Conservation (phyloP, 306 rosid genomes). For the Bauhinia variegata region DNA sequence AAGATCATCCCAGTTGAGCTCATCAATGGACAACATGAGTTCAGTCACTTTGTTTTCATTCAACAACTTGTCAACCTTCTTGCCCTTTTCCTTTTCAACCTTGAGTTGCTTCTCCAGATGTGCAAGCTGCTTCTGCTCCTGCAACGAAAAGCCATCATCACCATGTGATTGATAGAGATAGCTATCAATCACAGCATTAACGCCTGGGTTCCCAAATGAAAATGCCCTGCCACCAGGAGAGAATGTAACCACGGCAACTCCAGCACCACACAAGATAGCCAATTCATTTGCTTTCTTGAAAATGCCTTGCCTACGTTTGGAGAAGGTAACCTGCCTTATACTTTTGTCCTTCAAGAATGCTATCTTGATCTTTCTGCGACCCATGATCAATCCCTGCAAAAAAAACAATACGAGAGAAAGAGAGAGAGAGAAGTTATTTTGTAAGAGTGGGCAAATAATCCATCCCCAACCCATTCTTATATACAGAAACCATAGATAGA, state of each 20-base stretch:
- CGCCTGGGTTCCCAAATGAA: conserved; percentile 63
- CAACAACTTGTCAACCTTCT: conserved; percentile 21
- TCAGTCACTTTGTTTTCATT: conserved; percentile 29
- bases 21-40: conserved; percentile 39
- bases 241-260: conserved; percentile 57
- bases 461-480: too few relatives aligned
- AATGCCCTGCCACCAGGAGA: conserved; percentile 58
- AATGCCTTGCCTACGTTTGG: conserved; percentile 61
- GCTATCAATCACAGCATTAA: conserved; percentile 39
- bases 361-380: conserved; percentile 65
- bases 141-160: conserved; percentile 23
- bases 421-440: too few relatives aligned
- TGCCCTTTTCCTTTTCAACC: conserved; percentile 35
- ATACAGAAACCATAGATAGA: too few relatives aligned
- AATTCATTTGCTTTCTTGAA: conserved; percentile 74
- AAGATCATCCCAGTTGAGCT: conserved; percentile 34
- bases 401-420: too few relatives aligned
- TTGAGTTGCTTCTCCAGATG: conserved; percentile 34
- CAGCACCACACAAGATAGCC: conserved; percentile 53
- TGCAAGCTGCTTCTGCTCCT: conserved; percentile 34
- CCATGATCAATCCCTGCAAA: conserved; percentile 32
- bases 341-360: conserved; percentile 53
- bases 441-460: too few relatives aligned
- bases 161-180: conserved; percentile 13
- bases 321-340: conserved; percentile 63